A percentile compares a stretch with the other conserved stretches of the same genome.
Evolutionary conservation across 163 green algal genomes (phyloP).

Genomic region (Chlamydomonas reinhardtii): DNA sequence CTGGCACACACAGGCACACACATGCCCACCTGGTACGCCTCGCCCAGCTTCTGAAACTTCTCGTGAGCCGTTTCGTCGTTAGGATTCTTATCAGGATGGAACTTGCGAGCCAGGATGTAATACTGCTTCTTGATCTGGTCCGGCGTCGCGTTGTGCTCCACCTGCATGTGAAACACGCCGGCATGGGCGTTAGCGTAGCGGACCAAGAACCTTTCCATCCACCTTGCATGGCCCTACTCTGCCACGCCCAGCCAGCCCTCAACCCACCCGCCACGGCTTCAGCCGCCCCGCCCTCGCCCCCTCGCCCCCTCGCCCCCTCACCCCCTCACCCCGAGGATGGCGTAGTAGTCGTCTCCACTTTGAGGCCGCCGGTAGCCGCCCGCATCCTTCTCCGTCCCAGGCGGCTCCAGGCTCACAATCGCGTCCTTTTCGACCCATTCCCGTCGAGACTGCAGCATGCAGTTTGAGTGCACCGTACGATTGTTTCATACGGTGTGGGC

Average conservation of each 20-base stretch:
- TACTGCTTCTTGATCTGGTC: constrained; percentile 94
- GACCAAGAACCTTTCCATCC: no score
- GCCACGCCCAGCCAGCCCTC: no score
- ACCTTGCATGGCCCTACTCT: no score
- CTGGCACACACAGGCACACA: no score
- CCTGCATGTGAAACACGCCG: constrained; percentile 64
- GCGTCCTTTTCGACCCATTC: constrained; percentile 67
- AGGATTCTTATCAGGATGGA: constrained; percentile 96
- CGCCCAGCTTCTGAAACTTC: constrained; percentile 90
- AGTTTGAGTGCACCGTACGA: no score
- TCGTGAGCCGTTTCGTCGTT: constrained; percentile 83
- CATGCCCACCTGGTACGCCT: constrained; percentile 80
- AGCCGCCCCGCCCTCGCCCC: no score
- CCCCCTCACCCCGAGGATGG: constrained; percentile 70
- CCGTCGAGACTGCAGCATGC: constrained; percentile 49
- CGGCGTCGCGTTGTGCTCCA: constrained; percentile 74
- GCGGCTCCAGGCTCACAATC: constrained; percentile 17
- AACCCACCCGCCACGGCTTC: no score
- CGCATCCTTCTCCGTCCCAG: not conserved
- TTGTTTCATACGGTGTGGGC: no score
- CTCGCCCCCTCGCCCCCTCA: not conserved
- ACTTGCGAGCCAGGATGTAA: constrained; percentile 89
- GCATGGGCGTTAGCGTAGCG: not conserved
- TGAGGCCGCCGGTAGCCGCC: constrained; percentile 28
- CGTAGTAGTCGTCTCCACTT: constrained; percentile 66